Base-by-base conservation (phyloP, 2,329 filamentous ascomycete species). In the Exophiala oligosperma region DNA sequence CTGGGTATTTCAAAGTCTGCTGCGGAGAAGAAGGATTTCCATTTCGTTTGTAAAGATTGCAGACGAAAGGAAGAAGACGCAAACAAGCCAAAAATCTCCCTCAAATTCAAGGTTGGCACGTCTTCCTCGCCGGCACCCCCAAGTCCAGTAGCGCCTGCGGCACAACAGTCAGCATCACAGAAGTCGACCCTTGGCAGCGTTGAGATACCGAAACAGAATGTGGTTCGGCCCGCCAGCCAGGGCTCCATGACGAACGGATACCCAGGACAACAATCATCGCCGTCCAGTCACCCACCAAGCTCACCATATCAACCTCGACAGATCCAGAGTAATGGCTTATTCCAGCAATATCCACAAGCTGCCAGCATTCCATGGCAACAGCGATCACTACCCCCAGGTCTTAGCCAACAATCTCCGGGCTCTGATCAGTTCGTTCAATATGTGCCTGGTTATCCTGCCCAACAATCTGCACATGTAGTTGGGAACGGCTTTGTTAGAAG, bases 11-110 rank as follows among this genome's bases (percentile, higher is more conserved):
- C 84, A 47, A 84, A 95, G 67, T 77, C 82, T 59, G 89, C 92
- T 62, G 92, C 92, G 0, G 93, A 96, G 64, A 81, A 86, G 48
- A 85, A 91, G 1, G 90, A 95, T 64, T 97, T 97, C 68, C 86
- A 90, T 61, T 96, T 96, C 69, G 74, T 96, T 64, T 97, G 93
- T 76, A 78, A 78, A 35, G 85, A 88, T 49, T 99, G 94, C 77
- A 85, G 84, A 66, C 85, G 82, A 14, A 87, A 85, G 58, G 84
- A 86, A 62, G 80, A 88, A 65, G 83, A 85, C 53, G 79, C 80
- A 17, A 83, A 81, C 59, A 79, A 78, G 64, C 84, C 84, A 40
- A 89, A 88, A 68, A 79, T 86, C 48, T 78, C 82, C 12, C 73
- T 87, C 63, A 86, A 85, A 67, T 79, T 87, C 66, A 77, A 79